phyloP scores from a whole-genome alignment of 352 stramenopile genomes.

The Pythium grandisporangium region DNA sequence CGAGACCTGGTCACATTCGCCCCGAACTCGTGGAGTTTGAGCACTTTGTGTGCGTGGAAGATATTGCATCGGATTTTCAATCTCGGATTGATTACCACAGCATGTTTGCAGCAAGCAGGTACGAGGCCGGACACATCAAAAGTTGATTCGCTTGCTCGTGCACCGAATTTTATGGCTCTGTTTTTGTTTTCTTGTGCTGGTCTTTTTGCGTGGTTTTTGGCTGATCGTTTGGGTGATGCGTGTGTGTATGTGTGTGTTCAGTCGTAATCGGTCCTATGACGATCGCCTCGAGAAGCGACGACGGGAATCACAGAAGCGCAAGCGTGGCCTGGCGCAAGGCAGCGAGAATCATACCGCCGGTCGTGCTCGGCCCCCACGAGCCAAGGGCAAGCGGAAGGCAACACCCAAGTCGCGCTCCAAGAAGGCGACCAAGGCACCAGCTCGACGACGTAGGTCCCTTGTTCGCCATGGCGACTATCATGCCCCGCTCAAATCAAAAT shows the following conservation, averaged over 20 bases:
- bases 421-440: too few species aligned
- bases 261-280: slow-evolving; percentile 31
- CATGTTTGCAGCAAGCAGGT: slow-evolving; percentile 54
- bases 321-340: slow-evolving; percentile 11
- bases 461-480: too few species aligned
- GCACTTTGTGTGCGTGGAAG: slow-evolving; percentile 52
- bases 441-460: too few species aligned
- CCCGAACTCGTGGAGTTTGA: slow-evolving; percentile 37
- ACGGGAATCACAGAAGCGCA: slow-evolving; percentile 31
- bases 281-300: slow-evolving; percentile 24
- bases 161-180: not conserved
- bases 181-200: not conserved
- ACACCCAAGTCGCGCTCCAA: too few species aligned
- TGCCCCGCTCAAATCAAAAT: too few species aligned
- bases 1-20: slow-evolving; percentile 11
- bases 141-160: too few species aligned
- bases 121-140: not conserved
- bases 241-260: slow-evolving; percentile 7
- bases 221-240: too few species aligned
- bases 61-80: slow-evolving; percentile 28
- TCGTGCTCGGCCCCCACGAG: too few species aligned
- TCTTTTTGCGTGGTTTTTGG: too few species aligned
- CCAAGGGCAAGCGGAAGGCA: too few species aligned
- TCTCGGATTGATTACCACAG: slow-evolving; percentile 43
- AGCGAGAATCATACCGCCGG: too few species aligned